Conservation (phyloP, 768 basidiomycete species). For the Boletus speciosus region DNA sequence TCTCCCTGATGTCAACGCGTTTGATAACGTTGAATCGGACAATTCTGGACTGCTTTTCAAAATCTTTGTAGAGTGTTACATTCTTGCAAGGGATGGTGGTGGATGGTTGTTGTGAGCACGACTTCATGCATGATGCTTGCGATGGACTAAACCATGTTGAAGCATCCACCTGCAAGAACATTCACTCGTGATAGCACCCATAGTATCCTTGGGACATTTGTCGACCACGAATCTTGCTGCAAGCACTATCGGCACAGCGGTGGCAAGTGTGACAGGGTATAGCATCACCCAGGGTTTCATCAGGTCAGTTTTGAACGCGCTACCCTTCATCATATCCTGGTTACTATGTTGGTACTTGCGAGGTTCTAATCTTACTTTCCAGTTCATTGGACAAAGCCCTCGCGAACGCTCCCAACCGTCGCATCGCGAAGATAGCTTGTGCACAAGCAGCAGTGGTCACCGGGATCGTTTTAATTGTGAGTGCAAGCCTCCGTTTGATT, state of each 20-base stretch:
- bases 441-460: slow-evolving; percentile 21
- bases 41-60: slow-evolving; percentile 6
- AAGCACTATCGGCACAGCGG: slow-evolving; percentile 40
- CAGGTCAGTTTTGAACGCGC: slow-evolving; percentile 33
- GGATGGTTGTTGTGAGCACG: slow-evolving; percentile 21
- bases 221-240: slow-evolving; percentile 53
- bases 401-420: slow-evolving; percentile 9
- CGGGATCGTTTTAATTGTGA: slow-evolving; percentile 23
- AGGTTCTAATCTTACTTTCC: slow-evolving; percentile 10
- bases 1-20: slow-evolving; percentile 18
- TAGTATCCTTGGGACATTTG: slow-evolving; percentile 48
- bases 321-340: neutral
- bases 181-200: slow-evolving; percentile 23
- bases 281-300: slow-evolving; percentile 37
- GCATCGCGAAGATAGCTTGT: slow-evolving; percentile 15
- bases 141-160: slow-evolving; percentile 1
- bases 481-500: neutral
- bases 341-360: neutral
- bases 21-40: slow-evolving; percentile 15
- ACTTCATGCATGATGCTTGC: neutral
- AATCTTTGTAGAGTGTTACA: slow-evolving; percentile 16
- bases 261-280: slow-evolving; percentile 37
- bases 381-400: slow-evolving; percentile 24
- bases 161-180: slow-evolving; percentile 23
- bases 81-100: slow-evolving; percentile 22